Conservation (phyloP, 2,329 filamentous ascomycete species). For the Albifimbria verrucaria region DNA sequence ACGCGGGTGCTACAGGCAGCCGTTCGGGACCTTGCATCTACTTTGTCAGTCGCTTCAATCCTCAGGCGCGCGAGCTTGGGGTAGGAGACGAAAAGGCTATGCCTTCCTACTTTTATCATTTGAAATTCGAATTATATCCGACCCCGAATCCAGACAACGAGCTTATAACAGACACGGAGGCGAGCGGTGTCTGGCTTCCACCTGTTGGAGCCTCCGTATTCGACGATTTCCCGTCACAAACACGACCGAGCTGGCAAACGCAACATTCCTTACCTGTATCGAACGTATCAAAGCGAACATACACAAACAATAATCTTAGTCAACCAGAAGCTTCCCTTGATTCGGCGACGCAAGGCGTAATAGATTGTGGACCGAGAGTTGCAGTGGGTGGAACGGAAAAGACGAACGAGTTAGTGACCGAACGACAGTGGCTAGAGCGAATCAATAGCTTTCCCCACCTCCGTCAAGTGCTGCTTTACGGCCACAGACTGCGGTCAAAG, state of each 20-base stretch:
- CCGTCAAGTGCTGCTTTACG: slow-evolving; percentile 40
- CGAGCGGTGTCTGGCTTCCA: slow-evolving; percentile 47
- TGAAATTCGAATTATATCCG: slow-evolving; percentile 64
- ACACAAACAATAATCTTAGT: background rate
- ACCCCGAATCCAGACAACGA: slow-evolving; percentile 32
- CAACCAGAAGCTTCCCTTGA: background rate
- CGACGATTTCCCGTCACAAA: slow-evolving; percentile 51
- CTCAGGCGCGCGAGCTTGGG: background rate
- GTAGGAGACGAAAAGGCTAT: slow-evolving; percentile 34
- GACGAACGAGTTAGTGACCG: slow-evolving; percentile 35
- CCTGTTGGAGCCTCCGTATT: slow-evolving; percentile 48
- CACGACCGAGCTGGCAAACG: slow-evolving; percentile 23
- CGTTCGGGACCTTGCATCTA: too few relatives aligned
- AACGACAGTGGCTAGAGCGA: slow-evolving; percentile 38
- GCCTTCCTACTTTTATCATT: slow-evolving; percentile 62
- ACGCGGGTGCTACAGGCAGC: too few relatives aligned
- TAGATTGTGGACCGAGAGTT: slow-evolving; percentile 47
- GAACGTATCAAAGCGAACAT: background rate
- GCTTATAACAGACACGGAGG: slow-evolving; percentile 8
- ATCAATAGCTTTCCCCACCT: slow-evolving; percentile 40
- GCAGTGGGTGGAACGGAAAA: slow-evolving; percentile 24
- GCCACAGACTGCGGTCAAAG: slow-evolving; percentile 50
- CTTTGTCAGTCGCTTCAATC: too few relatives aligned
- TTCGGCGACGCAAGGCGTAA: slow-evolving; percentile 29
- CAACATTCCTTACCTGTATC: background rate